These are phyloP conservation scores for Hymenoscyphus fraxineus DNA, from an alignment of 2,329 filamentous ascomycete genomes.

Conservation along the genomic window DNA sequence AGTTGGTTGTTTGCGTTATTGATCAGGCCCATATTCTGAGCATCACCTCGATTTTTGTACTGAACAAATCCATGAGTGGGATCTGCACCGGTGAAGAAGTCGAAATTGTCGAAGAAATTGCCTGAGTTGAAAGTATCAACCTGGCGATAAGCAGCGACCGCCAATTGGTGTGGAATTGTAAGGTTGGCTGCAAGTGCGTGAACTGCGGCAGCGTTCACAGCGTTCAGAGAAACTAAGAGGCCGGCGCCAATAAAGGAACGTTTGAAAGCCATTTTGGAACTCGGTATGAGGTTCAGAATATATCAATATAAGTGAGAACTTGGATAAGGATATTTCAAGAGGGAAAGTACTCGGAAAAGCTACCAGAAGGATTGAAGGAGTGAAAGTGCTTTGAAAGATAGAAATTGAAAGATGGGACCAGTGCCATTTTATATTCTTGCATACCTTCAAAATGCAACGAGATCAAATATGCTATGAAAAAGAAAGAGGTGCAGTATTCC, in stretches of 20 bases:
- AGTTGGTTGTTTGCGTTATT: slow-evolving; percentile 52
- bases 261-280: slow-evolving; percentile 12
- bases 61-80: slow-evolving; percentile 65
- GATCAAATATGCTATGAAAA: not conserved
- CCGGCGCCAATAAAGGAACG: slow-evolving; percentile 7
- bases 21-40: slow-evolving; percentile 54
- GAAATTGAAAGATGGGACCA: not conserved
- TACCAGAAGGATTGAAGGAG: slow-evolving; percentile 5
- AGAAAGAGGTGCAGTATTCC: not conserved
- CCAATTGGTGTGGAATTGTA: slow-evolving; percentile 13
- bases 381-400: slow-evolving; percentile 1
- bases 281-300: not conserved
- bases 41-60: slow-evolving; percentile 51
- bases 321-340: not conserved
- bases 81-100: slow-evolving; percentile 51
- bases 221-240: slow-evolving; percentile 14
- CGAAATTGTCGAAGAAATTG: slow-evolving; percentile 46
- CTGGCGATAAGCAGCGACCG: slow-evolving; percentile 17
- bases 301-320: not conserved
- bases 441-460: not conserved
- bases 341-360: not conserved
- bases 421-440: not conserved
- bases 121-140: slow-evolving; percentile 42
- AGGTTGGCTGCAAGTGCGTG: slow-evolving; percentile 14
- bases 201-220: slow-evolving; percentile 10